Evolutionary conservation across 2,329 filamentous ascomycete genomes (phyloP).

Genomic region (Aspergillus puulaauensis): DNA sequence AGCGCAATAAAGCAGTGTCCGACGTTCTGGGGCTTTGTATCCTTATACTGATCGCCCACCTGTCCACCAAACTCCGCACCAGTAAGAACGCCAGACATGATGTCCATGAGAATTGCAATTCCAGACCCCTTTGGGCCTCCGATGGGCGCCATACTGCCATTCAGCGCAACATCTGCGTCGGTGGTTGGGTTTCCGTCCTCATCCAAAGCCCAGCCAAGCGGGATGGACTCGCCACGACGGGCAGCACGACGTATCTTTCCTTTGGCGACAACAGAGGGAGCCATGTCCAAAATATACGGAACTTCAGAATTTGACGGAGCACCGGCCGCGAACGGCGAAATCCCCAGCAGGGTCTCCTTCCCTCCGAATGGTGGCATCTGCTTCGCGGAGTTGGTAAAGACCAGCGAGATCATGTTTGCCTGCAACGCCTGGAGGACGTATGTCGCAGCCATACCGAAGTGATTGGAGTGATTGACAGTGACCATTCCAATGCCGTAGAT

Average conservation of each 20-base stretch:
- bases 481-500: constrained; percentile 72
- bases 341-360: constrained; percentile 67
- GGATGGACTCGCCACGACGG: constrained; percentile 44
- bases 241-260: constrained; percentile 48
- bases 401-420: constrained; percentile 66
- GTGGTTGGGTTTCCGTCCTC: constrained; percentile 65
- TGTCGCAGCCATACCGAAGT: constrained; percentile 83
- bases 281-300: constrained; percentile 58
- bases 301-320: constrained; percentile 61
- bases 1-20: constrained; percentile 71
- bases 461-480: constrained; percentile 72
- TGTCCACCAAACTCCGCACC: constrained; percentile 76
- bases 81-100: constrained; percentile 73
- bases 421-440: constrained; percentile 75
- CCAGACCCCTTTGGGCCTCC: constrained; percentile 80
- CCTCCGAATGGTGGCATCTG: constrained; percentile 72
- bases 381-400: constrained; percentile 70
- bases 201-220: constrained; percentile 70
- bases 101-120: constrained; percentile 81
- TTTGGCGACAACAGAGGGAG: constrained; percentile 43
- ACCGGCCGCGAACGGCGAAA: constrained; percentile 71
- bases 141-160: constrained; percentile 81
- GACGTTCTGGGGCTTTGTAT: constrained; percentile 65
- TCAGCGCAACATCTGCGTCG: constrained; percentile 68
- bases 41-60: constrained; percentile 76